Evolutionary conservation across 2,329 filamentous ascomycete genomes (phyloP), one percentile per base, ranked within the genome.

Genomic region (Claviceps maximensis): DNA sequence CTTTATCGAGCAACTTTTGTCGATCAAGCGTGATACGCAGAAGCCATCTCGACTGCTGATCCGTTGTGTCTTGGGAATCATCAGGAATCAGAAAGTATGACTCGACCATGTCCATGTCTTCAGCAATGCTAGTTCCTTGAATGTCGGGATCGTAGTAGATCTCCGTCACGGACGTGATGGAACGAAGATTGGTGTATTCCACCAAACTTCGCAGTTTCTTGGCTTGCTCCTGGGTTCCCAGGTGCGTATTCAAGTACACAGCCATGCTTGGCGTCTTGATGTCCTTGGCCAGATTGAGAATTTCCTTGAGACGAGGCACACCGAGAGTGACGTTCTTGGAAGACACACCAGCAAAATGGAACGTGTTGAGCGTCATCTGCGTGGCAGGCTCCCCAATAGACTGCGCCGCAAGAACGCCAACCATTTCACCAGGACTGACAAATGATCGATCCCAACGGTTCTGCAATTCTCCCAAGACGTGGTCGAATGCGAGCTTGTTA

Each of bases 281-380:
- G 70, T 97, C 94, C 61, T 86, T 90, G 0, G 94, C 93, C 55
- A 98, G 83, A 68, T 98, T 98, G 54, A 98, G 78, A 82, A 98
- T 98, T 74, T 98, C 93, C 79, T 98, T 98, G 49, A 98, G 81
- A 83, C 93, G 91, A 45, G 93, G 93, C 45, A 98, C 93, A 89
- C 93, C 93, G 49, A 98, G 84, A 0, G 93, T 98, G 53, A 98
- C 91, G 77, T 98, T 98, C 84, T 98, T 98, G 25, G 91, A 95
- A 40, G 94, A 95, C 56, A 98, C 89, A 95, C 93, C 93, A 69
- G 93, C 90, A 69, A 98, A 98, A 77, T 98, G 93, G 86, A 98
- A 98, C 25, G 93, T 98, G 74, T 98, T 98, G 56, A 98, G 74
- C 1, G 93, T 98, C 93, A 98, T 98, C 76, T 98, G 93, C 1